A percentile compares a stretch with the other conserved stretches of the same genome.
Evolutionary conservation across 345 rosid genomes (phyloP).

Genomic region (Dipteronia sinensis): DNA sequence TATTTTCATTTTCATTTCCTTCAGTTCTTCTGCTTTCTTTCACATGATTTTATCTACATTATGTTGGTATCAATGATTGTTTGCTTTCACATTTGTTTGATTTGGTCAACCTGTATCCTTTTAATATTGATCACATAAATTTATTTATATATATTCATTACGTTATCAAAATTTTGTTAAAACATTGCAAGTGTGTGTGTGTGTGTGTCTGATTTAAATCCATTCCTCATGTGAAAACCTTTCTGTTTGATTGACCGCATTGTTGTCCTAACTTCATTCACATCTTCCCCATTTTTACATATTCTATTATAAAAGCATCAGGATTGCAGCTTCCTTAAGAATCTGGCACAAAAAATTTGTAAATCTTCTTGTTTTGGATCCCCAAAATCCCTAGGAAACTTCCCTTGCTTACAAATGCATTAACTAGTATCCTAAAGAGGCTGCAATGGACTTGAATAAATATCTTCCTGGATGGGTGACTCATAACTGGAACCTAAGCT

Average conservation of each 20-base stretch:
- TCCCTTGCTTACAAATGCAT: neutral
- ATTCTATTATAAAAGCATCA: neutral
- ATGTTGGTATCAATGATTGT: neutral
- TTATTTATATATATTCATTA: neutral
- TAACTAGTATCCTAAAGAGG: neutral
- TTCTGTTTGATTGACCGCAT: neutral
- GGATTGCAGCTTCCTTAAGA: neutral
- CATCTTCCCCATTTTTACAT: neutral
- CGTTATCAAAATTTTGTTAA: neutral
- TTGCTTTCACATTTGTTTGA: neutral
- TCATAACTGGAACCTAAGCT: neutral
- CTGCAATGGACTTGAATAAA: neutral
- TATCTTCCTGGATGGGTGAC: neutral
- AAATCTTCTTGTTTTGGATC: neutral
- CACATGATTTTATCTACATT: neutral
- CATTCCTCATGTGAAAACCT: neutral
- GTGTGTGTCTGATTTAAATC: neutral
- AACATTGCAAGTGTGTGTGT: neutral
- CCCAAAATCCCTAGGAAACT: conserved; percentile 1
- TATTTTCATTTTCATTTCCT: conserved; percentile 22
- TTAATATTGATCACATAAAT: neutral
- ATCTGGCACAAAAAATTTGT: neutral
- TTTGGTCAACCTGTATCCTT: neutral
- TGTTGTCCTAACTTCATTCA: neutral
- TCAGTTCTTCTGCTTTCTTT: neutral